Evolutionary conservation across 306 rosid genomes (phyloP).

Genomic region (Bauhinia variegata): DNA sequence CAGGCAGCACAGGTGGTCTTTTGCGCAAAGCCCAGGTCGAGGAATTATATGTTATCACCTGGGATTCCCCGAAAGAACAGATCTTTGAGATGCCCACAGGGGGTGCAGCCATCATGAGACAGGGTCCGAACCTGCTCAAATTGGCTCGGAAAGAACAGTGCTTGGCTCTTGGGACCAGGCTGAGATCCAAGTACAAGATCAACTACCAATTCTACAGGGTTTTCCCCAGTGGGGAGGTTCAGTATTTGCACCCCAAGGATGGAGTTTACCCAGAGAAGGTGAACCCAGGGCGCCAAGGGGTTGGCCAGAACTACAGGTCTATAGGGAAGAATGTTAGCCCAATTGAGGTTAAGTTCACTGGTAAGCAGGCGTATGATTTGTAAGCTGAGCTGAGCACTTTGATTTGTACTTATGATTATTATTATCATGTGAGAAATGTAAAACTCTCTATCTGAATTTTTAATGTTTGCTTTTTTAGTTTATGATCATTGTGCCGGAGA

Average conservation of each 20-base stretch:
- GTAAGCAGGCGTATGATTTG: slow-evolving; percentile 80
- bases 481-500: too few species aligned
- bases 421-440: slow-evolving; percentile 29
- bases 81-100: slow-evolving; percentile 99
- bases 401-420: slow-evolving; percentile 27
- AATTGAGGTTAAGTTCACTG: slow-evolving; percentile 96
- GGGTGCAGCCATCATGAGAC: slow-evolving; percentile 96
- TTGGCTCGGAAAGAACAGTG: slow-evolving; percentile 97
- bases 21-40: slow-evolving; percentile 91
- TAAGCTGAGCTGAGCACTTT: slow-evolving; percentile 36
- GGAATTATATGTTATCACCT: slow-evolving; percentile 92
- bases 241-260: slow-evolving; percentile 94
- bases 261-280: slow-evolving; percentile 99
- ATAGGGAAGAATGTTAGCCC: slow-evolving; percentile 91
- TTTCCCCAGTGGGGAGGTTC: slow-evolving; percentile 94
- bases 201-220: slow-evolving; percentile 97
- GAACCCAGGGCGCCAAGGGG: slow-evolving; percentile 90
- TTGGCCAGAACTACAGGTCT: slow-evolving; percentile 83
- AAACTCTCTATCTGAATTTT: slow-evolving; percentile 9
- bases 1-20: slow-evolving; percentile 91
- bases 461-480: too few species aligned
- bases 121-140: slow-evolving; percentile 86
- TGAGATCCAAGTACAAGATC: slow-evolving; percentile 95
- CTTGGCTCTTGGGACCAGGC: slow-evolving; percentile 90
- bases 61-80: slow-evolving; percentile 94